A percentile compares a stretch with the other conserved stretches of the same genome.
phyloP scores from a whole-genome alignment of 1,139 yeast genomes.

The Kodamaea arcana region DNA sequence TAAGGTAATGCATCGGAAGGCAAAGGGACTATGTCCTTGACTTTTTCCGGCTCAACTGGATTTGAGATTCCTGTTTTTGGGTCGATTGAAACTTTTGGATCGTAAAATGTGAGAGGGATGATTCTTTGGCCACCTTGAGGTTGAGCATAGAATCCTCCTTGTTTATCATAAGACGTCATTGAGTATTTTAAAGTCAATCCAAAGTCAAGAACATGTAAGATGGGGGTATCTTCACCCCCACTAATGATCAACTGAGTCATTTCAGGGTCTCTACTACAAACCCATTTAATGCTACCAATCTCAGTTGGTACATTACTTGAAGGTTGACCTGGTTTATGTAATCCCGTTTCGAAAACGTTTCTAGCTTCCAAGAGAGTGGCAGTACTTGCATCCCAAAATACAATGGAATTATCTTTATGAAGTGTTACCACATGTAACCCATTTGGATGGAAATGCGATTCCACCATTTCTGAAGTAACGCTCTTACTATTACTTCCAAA shows the following conservation, averaged over 20 bases:
- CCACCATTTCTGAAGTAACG: constrained; percentile 49
- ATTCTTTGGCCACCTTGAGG: constrained; percentile 48
- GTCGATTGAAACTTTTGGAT: constrained; percentile 12
- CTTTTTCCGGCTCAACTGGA: constrained; percentile 19
- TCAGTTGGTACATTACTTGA: constrained; percentile 14
- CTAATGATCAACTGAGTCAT: constrained; percentile 67
- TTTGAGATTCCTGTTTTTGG: constrained; percentile 21
- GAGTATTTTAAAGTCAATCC: constrained; percentile 79
- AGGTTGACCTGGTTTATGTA: constrained; percentile 50
- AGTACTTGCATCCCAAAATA: constrained; percentile 86
- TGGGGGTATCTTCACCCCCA: constrained; percentile 64
- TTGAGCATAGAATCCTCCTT: constrained; percentile 69
- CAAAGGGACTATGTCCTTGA: constrained; percentile 29
- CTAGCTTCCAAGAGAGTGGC: constrained; percentile 76
- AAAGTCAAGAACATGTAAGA: constrained; percentile 64
- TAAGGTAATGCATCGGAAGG: constrained; percentile 47
- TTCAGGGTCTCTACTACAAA: constrained; percentile 78
- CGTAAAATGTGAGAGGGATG: constrained; percentile 26
- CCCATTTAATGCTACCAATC: constrained; percentile 56
- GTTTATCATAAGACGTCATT: constrained; percentile 76
- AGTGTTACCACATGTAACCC: constrained; percentile 79
- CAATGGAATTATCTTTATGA: constrained; percentile 79
- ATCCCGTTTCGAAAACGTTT: constrained; percentile 59
- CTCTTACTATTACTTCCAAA: constrained; percentile 41
- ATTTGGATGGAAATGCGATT: constrained; percentile 86